Conservation (phyloP, 2,329 filamentous ascomycete species). For the Diplodia seriata region DNA sequence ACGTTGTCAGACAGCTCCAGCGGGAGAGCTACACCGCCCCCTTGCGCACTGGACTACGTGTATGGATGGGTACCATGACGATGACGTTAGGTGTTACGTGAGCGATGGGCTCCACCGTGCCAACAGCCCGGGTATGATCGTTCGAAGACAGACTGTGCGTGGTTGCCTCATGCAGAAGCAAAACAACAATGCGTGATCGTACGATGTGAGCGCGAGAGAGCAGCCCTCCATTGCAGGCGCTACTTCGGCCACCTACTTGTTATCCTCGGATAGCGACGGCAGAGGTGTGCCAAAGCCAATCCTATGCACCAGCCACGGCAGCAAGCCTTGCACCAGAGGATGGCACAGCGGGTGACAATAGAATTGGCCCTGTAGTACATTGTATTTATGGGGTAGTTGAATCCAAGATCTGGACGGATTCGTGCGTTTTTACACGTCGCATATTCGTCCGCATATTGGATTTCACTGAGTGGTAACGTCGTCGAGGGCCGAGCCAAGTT, state of each 20-base stretch:
- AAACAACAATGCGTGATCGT: neutral
- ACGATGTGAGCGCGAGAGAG: neutral
- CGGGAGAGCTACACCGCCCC: constrained; percentile 3
- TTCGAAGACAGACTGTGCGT: neutral
- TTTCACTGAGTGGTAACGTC: no score
- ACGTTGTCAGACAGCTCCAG: no score
- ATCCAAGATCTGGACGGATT: no score
- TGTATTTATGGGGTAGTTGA: no score
- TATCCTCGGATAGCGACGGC: constrained; percentile 5
- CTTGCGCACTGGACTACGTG: constrained; percentile 5
- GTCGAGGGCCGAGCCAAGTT: no score
- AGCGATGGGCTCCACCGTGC: constrained; percentile 4
- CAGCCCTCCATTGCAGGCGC: neutral
- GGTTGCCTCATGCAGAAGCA: neutral
- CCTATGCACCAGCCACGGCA: neutral
- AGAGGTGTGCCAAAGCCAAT: neutral
- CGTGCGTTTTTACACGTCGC: no score
- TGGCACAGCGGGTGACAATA: no score
- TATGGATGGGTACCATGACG: neutral
- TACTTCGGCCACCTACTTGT: neutral
- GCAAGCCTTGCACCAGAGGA: neutral
- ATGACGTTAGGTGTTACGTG: constrained; percentile 19
- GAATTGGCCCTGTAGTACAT: no score
- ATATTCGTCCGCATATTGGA: no score
- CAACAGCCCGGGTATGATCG: neutral